phyloP scores from a whole-genome alignment of 2,329 filamentous ascomycete species.

The Endothia cerciana region DNA sequence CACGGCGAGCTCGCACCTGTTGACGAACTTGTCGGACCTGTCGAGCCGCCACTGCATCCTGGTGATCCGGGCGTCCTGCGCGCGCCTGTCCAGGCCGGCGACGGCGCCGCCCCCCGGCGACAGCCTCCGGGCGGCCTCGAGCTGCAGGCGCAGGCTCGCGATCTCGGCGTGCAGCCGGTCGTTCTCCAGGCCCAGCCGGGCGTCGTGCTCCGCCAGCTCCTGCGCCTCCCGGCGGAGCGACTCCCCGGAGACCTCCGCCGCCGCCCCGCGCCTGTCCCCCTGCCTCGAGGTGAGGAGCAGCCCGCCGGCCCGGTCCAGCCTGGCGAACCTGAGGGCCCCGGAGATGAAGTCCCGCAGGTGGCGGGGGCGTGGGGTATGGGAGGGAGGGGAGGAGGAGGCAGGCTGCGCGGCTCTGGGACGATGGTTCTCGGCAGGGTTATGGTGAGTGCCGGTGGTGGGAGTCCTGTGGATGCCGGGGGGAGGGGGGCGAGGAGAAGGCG shows the following conservation, averaged over 20 bases:
- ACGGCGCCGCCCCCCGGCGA: constrained; percentile 41
- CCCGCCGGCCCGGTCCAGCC: constrained; percentile 36
- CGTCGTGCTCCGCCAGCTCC: constrained; percentile 59
- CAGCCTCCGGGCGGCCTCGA: constrained; percentile 45
- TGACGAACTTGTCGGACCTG: constrained; percentile 57
- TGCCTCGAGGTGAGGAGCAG: constrained; percentile 48
- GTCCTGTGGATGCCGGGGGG: background rate
- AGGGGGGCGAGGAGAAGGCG: background rate
- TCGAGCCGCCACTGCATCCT: constrained; percentile 61
- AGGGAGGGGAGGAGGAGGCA: constrained; percentile 45
- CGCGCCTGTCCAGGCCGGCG: constrained; percentile 43
- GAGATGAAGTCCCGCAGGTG: constrained; percentile 54
- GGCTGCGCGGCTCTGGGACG: background rate
- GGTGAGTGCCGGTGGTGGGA: no score
- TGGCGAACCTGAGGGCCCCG: constrained; percentile 39
- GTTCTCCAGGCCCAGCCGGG: constrained; percentile 58
- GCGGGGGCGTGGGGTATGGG: constrained; percentile 60
- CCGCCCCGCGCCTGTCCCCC: constrained; percentile 53
- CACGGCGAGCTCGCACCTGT: constrained; percentile 65
- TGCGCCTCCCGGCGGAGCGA: constrained; percentile 63
- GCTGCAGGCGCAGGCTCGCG: constrained; percentile 52
- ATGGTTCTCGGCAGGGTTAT: background rate
- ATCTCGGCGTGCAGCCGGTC: constrained; percentile 57
- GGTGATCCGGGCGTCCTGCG: constrained; percentile 63
- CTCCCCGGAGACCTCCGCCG: constrained; percentile 65